phyloP scores from a whole-genome alignment of 164 flowering plant species.

The Kingdonia uniflora region DNA sequence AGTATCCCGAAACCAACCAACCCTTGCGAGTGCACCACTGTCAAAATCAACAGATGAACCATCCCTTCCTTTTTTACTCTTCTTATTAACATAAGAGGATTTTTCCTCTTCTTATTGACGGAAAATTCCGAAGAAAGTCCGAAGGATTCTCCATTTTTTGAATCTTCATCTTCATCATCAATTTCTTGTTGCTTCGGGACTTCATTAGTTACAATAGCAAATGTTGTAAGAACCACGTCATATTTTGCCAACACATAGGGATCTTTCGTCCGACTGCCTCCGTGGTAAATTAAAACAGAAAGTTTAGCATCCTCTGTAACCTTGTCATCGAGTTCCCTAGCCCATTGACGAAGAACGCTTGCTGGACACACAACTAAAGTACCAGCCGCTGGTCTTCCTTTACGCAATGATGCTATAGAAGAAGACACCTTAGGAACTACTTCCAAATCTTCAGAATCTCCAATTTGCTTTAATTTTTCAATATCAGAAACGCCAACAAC shows the following conservation, averaged over 20 bases:
- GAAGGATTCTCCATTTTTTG: slow-evolving; percentile 39
- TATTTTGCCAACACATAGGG: slow-evolving; percentile 66
- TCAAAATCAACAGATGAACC: slow-evolving; percentile 33
- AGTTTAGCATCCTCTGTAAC: slow-evolving; percentile 58
- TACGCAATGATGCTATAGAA: slow-evolving; percentile 23
- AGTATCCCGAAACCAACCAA: slow-evolving; percentile 74
- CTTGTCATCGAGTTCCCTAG: slow-evolving; percentile 79
- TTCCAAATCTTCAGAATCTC: slow-evolving; percentile 24
- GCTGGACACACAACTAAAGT: slow-evolving; percentile 98
- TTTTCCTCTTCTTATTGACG: slow-evolving; percentile 57
- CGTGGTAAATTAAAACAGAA: slow-evolving; percentile 74
- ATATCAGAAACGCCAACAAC: slow-evolving; percentile 27
- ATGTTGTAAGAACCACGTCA: slow-evolving; percentile 96
- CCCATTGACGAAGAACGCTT: slow-evolving; percentile 95
- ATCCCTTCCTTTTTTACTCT: slow-evolving; percentile 55
- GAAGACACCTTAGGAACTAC: slow-evolving; percentile 25
- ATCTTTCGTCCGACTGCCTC: slow-evolving; percentile 71
- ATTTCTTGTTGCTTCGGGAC: slow-evolving; percentile 86
- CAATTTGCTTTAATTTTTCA: slow-evolving; percentile 25
- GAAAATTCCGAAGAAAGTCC: slow-evolving; percentile 62
- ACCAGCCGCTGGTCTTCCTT: slow-evolving; percentile 71
- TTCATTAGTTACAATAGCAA: slow-evolving; percentile 82
- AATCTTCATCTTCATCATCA: slow-evolving; percentile 74
- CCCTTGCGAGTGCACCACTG: slow-evolving; percentile 76
- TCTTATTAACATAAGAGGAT: slow-evolving; percentile 30